Percentiles rank a stretch among this genome's conserved stretches.
Conservation (phyloP, 108 stramenopile species). For the Stephanodiscus minutulus region DNA sequence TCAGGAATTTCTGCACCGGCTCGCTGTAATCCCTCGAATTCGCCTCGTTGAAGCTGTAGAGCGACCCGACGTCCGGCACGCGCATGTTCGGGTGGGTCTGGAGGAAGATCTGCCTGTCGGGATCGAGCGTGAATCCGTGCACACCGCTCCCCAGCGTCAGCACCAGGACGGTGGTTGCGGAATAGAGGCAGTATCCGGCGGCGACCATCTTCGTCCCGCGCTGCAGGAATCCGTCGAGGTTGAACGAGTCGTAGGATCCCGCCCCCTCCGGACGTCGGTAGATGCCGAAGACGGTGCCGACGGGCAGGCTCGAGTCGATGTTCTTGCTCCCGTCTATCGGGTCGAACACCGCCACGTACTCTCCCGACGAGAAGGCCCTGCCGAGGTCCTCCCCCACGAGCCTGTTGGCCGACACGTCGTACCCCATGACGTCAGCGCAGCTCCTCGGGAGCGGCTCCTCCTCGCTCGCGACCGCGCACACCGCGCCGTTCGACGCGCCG, state of each 20-base stretch:
- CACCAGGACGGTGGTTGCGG: constrained; percentile 96
- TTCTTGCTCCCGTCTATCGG: constrained; percentile 93
- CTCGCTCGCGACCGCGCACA: constrained; percentile 82
- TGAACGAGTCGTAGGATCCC: constrained; percentile 34
- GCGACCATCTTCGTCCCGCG: constrained; percentile 87
- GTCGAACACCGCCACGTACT: constrained; percentile 99
- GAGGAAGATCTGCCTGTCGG: constrained; percentile 91
- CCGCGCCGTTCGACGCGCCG: constrained; percentile 57
- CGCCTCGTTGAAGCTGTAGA: constrained; percentile 98
- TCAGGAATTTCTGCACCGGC: constrained; percentile 71
- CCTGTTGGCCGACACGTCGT: constrained; percentile 13
- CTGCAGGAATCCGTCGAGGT: constrained; percentile 81
- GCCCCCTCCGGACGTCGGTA: constrained; percentile 73
- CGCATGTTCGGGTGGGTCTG: constrained; percentile 91
- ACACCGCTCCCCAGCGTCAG: constrained; percentile 93
- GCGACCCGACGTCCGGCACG: constrained; percentile 86
- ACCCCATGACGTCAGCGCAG: constrained; percentile 84
- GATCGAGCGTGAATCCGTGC: constrained; percentile 98
- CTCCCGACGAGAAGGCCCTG: constrained; percentile 37
- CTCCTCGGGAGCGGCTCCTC: constrained; percentile 78
- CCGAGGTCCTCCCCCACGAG: background rate
- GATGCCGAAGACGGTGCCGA: constrained; percentile 98
- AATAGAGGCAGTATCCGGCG: constrained; percentile 97
- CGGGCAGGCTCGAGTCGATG: constrained; percentile 96
- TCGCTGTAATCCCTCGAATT: constrained; percentile 87